Percentiles rank a stretch among this genome's conserved stretches.
These are phyloP conservation scores for Penicillium sp. DNA, from an alignment of 2,329 filamentous ascomycete species.

Conservation along the genomic window DNA sequence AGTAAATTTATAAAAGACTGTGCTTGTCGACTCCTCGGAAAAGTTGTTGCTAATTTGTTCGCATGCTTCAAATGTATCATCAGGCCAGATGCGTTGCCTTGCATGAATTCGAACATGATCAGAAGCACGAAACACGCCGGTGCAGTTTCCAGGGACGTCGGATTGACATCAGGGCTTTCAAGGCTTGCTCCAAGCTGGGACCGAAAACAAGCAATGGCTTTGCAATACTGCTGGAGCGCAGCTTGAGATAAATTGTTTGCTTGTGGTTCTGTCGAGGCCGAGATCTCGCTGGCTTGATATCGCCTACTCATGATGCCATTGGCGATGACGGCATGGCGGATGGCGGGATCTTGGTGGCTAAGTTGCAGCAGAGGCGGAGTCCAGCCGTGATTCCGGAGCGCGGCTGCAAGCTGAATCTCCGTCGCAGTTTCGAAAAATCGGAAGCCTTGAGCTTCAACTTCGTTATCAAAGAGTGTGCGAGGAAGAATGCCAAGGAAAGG, in stretches of 20 bases:
- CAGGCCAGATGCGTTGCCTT: conserved; percentile 4
- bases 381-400: neutral
- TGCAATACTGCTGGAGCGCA: neutral
- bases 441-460: neutral
- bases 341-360: conserved; percentile 1
- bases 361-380: neutral
- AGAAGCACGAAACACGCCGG: conserved; percentile 1
- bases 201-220: neutral
- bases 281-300: conserved; percentile 2
- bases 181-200: neutral
- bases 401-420: neutral
- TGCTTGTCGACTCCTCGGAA: neutral
- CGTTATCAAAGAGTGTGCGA: neutral
- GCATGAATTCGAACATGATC: conserved; percentile 9
- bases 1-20: neutral
- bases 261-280: neutral
- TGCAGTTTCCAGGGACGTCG: neutral
- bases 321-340: conserved; percentile 5
- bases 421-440: neutral
- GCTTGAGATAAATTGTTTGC: neutral
- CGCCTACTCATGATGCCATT: conserved; percentile 5
- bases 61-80: neutral
- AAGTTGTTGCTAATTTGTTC: neutral
- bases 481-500: neutral
- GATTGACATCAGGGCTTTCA: neutral